Evolutionary conservation across 805 yeast genomes (phyloP), one percentile per base, ranked within the genome.

Genomic region (Ogataea zsoltii): DNA sequence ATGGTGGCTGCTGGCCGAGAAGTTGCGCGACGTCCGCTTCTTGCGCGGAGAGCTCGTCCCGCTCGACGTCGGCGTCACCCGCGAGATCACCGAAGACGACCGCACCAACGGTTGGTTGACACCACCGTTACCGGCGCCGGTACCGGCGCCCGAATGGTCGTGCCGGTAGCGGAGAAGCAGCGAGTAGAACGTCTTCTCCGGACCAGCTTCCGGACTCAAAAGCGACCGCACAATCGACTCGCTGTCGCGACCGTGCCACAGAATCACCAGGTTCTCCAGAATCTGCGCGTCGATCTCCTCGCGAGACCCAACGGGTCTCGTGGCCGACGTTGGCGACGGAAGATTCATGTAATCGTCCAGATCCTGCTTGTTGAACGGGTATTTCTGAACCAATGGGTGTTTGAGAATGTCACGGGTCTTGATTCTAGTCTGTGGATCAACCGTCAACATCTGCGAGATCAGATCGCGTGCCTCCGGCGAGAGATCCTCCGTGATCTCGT

Each of bases 391-490:
- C 35, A 94, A 69, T 2, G 97, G 97, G 68, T 94, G 99, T 19
- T 65, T 72, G 48, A 88, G 68, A 45, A 94, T 88, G 39, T 82
- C 87, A 46, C 77, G 78, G 48, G 95, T 87, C 32, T 82, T 76
- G 52, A 94, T 90, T 67, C 99, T 79, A 33, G 80, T 75, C 21
- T 67, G 71, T 13, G 99, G 98, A 53, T 90, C 81, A 4, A 91
- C 95, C 18, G 80, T 79, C 46, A 94, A 75, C 86, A 94, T 94
- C 50, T 76, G 75, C 49, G 82, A 68, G 42, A 94, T 85, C 51
- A 94, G 75, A 66, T 94, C 97, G 60, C 81, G 82, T 4, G 99
- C 98, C 55, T 94, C 96, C 25, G 71, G 54, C 2, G 96, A 85
- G 33, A 94, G 70, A 48, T 84, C 82, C 35, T 74, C 75, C 30